These are phyloP conservation scores for Lachnellula subtilissima DNA, from an alignment of 2,329 filamentous ascomycete species.

Conservation along the genomic window DNA sequence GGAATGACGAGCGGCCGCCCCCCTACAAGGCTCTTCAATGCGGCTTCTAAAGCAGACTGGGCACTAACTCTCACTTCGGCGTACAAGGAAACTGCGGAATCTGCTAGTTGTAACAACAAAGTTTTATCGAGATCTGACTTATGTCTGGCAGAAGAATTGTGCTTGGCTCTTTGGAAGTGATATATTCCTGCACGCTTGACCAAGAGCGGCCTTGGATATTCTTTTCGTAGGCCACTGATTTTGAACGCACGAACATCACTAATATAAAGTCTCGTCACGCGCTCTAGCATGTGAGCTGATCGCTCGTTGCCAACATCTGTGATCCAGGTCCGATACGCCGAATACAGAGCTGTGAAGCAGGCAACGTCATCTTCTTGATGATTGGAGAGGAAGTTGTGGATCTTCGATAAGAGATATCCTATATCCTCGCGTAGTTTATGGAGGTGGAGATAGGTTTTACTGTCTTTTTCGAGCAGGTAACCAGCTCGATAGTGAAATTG, in stretches of 20 bases:
- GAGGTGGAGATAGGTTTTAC: conserved; percentile 66
- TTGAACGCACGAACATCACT: conserved; percentile 91
- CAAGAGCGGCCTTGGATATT: conserved; percentile 87
- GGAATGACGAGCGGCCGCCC: conserved; percentile 86
- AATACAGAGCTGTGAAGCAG: conserved; percentile 90
- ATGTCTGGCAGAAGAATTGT: conserved; percentile 83
- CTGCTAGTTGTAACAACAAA: conserved; percentile 78
- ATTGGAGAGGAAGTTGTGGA: conserved; percentile 75
- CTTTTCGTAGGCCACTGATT: conserved; percentile 85
- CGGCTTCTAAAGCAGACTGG: conserved; percentile 87
- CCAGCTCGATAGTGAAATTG: conserved; percentile 87
- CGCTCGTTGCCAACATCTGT: conserved; percentile 95
- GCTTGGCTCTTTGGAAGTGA: conserved; percentile 86
- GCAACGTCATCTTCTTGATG: conserved; percentile 93
- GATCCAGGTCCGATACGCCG: conserved; percentile 92
- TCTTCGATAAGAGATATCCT: conserved; percentile 73
- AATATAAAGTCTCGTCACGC: conserved; percentile 76
- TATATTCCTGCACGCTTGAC: conserved; percentile 92
- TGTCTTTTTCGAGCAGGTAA: conserved; percentile 65
- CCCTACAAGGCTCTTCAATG: conserved; percentile 84
- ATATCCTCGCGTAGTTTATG: conserved; percentile 77
- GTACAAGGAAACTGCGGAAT: conserved; percentile 86
- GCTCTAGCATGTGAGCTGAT: conserved; percentile 87
- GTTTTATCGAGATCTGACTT: conserved; percentile 87
- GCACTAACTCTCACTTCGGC: conserved; percentile 94